Conservation (phyloP, 139 green algal species). For the Nannochloris sp. region DNA sequence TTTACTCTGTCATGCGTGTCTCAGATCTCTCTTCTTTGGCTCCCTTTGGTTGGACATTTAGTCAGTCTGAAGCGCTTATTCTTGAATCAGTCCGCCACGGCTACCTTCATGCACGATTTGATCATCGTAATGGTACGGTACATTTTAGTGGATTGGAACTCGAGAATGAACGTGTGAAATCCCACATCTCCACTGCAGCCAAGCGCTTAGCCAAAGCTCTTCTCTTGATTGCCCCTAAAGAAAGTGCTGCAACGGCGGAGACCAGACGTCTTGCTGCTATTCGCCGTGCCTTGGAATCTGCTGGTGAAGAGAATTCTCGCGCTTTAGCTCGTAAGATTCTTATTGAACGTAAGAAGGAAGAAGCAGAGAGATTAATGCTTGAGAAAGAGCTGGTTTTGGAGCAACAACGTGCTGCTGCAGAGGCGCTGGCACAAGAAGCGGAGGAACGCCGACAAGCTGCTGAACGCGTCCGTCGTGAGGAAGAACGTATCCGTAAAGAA, state of each 20-base stretch:
- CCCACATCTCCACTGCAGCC: constrained; percentile 51
- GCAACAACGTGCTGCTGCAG: constrained; percentile 47
- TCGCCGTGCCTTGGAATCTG: constrained; percentile 27
- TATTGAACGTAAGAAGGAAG: constrained; percentile 96
- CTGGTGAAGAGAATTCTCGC: constrained; percentile 72
- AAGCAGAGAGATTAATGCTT: constrained; percentile 69
- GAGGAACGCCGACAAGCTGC: constrained; percentile 64
- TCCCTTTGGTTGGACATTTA: constrained; percentile 45
- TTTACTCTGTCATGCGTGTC: constrained; percentile 71
- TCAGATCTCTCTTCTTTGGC: constrained; percentile 46
- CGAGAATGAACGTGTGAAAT: constrained; percentile 53
- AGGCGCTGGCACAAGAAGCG: constrained; percentile 52
- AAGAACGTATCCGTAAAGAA: constrained; percentile 69
- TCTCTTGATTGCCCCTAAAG: constrained; percentile 24
- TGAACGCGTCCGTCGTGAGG: constrained; percentile 45
- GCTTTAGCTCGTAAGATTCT: constrained; percentile 74
- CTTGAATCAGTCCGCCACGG: constrained; percentile 86
- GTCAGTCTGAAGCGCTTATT: constrained; percentile 72
- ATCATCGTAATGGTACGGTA: constrained; percentile 85
- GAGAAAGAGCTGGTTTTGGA: constrained; percentile 83
- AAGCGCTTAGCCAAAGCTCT: constrained; percentile 64
- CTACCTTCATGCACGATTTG: constrained; percentile 82
- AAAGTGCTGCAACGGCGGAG: constrained; percentile 10
- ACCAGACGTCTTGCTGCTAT: constrained; percentile 28
- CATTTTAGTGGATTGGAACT: constrained; percentile 72